Conservation (phyloP, 139 green algal genomes). For the Astrephomene gubernaculifera region DNA sequence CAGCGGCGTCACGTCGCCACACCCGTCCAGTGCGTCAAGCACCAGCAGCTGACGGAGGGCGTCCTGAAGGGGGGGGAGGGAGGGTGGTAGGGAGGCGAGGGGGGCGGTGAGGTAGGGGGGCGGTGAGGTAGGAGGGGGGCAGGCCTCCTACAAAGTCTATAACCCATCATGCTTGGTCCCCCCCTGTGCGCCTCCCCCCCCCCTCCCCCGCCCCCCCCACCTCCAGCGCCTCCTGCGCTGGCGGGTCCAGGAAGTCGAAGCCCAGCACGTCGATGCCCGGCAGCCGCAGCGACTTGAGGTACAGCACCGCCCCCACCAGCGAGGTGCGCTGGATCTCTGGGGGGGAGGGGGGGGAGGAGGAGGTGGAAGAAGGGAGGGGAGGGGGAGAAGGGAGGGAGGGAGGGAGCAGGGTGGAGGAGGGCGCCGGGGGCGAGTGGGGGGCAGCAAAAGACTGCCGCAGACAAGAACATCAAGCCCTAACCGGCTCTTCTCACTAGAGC, state of each 20-base stretch:
- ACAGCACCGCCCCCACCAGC: constrained; percentile 87
- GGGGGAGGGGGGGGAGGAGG: not conserved
- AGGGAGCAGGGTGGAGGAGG: not conserved
- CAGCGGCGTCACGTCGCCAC: constrained; percentile 79
- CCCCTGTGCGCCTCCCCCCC: not conserved
- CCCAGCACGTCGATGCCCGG: constrained; percentile 88
- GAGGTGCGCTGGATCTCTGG: constrained; percentile 96
- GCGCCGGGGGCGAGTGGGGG: too few relatives aligned
- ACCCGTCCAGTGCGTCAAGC: constrained; percentile 87
- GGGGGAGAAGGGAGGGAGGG: not conserved
- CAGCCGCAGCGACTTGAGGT: constrained; percentile 91
- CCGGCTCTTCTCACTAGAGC: not conserved
- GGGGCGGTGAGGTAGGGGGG: not conserved
- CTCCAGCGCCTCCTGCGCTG: constrained; percentile 59
- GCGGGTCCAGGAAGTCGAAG: constrained; percentile 96
- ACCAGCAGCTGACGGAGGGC: constrained; percentile 93
- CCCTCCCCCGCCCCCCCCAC: constrained; percentile 10
- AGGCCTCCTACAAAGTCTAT: too few relatives aligned
- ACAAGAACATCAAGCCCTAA: too few relatives aligned
- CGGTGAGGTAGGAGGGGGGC: not conserved
- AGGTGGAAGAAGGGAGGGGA: not conserved
- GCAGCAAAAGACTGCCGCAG: too few relatives aligned
- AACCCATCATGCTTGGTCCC: not conserved
- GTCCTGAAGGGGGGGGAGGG: constrained; percentile 69
- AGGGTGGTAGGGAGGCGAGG: not conserved